Conservation (phyloP, 306 rosid genomes). For the Vachellia pachyceras region DNA sequence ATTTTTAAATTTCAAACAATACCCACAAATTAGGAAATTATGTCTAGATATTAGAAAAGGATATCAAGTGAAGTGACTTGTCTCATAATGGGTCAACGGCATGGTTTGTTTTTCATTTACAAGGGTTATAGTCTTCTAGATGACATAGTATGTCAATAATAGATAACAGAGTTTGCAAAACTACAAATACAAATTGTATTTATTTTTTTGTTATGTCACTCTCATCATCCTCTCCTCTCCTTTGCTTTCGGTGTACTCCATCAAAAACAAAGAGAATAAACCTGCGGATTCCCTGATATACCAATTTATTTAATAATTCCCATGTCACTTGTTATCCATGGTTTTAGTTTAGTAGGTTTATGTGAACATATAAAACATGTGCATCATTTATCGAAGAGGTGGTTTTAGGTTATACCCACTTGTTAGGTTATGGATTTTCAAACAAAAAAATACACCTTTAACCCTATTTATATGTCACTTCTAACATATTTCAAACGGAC, state of each 20-base stretch:
- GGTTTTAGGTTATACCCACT: neutral
- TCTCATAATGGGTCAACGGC: slow-evolving; percentile 11
- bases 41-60: slow-evolving; percentile 13
- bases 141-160: neutral
- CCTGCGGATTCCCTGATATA: slow-evolving; percentile 43
- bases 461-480: no score
- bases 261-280: slow-evolving; percentile 39
- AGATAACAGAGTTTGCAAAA: neutral
- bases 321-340: neutral
- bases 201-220: slow-evolving; percentile 24
- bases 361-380: neutral
- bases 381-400: neutral
- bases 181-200: neutral
- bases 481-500: no score
- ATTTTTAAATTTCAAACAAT: no score
- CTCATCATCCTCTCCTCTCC: neutral
- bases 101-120: slow-evolving; percentile 7
- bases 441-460: no score
- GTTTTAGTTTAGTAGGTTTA: neutral
- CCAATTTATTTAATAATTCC: slow-evolving; percentile 19
- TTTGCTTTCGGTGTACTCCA: neutral
- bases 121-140: neutral
- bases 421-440: neutral
- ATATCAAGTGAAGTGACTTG: slow-evolving; percentile 41
- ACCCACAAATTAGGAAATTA: neutral